Percentiles rank a stretch among this genome's conserved stretches.
phyloP scores from a whole-genome alignment of 441 rosid genomes.

The Monsonia emarginata region DNA sequence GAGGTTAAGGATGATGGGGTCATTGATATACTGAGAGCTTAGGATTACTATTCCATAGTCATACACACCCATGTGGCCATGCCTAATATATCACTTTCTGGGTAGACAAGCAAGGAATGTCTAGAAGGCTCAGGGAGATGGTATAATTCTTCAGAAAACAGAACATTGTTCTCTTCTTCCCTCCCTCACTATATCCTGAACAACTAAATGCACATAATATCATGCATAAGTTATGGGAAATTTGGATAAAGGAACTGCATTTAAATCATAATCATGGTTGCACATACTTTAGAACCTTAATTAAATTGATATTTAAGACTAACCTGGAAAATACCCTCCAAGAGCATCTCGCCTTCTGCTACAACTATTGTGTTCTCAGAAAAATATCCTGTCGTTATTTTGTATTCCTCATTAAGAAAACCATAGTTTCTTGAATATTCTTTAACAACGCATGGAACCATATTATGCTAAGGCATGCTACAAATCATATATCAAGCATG shows the following conservation, averaged over 20 bases:
- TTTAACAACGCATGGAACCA: neutral
- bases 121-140: neutral
- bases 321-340: conserved; percentile 76
- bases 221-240: neutral
- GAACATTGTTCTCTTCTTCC: neutral
- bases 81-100: neutral
- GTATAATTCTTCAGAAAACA: neutral
- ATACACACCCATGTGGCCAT: no score
- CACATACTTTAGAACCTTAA: neutral
- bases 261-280: neutral
- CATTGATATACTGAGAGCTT: neutral
- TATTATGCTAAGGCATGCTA: neutral
- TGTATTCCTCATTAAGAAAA: conserved; percentile 57
- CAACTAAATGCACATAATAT: neutral
- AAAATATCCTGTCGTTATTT: conserved; percentile 80
- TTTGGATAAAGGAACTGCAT: neutral
- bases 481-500: neutral
- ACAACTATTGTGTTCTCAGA: conserved; percentile 85
- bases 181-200: neutral
- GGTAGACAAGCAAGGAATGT: neutral
- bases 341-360: conserved; percentile 81
- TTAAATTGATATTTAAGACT: conserved; percentile 11
- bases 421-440: neutral
- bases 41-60: neutral
- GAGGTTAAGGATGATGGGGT: neutral